phyloP scores from a whole-genome alignment of 495 filamentous ascomycete genomes.

The Hyaloscypha bicolor region DNA sequence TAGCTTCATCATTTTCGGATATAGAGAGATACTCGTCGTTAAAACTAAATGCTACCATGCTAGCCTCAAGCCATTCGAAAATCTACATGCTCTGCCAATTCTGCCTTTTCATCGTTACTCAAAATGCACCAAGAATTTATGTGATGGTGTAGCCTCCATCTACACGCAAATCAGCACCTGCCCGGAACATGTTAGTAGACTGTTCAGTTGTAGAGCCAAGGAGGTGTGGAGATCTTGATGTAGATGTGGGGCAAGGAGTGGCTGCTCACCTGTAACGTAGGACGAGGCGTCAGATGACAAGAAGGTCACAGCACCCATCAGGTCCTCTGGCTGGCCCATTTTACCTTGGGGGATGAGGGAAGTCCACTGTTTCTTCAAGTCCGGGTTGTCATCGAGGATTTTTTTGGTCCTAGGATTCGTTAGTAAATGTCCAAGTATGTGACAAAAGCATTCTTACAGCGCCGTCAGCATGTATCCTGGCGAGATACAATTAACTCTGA shows the following conservation, averaged over 20 bases:
- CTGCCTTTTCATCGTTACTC: neutral
- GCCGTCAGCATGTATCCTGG: constrained; percentile 88
- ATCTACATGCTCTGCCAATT: neutral
- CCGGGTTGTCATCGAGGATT: constrained; percentile 90
- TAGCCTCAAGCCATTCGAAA: neutral
- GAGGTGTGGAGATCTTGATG: neutral
- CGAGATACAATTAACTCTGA: constrained; percentile 80
- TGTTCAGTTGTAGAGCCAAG: neutral
- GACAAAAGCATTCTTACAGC: constrained; percentile 56
- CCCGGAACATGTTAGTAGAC: neutral
- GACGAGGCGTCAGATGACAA: constrained; percentile 80
- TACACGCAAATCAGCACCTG: constrained; percentile 74
- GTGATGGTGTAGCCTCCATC: constrained; percentile 92
- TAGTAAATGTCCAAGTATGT: constrained; percentile 8
- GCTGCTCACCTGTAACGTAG: constrained; percentile 73
- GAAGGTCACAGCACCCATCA: constrained; percentile 93
- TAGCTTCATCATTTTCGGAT: neutral
- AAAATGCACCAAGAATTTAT: constrained; percentile 42
- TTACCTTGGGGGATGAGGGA: constrained; percentile 87
- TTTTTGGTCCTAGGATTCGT: constrained; percentile 73
- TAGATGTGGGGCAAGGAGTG: neutral
- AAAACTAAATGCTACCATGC: neutral
- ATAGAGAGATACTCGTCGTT: neutral
- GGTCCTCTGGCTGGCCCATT: constrained; percentile 89
- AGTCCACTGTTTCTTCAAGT: constrained; percentile 84